Evolutionary conservation across 345 rosid genomes (phyloP).

Genomic region (Stellera chamaejasme): DNA sequence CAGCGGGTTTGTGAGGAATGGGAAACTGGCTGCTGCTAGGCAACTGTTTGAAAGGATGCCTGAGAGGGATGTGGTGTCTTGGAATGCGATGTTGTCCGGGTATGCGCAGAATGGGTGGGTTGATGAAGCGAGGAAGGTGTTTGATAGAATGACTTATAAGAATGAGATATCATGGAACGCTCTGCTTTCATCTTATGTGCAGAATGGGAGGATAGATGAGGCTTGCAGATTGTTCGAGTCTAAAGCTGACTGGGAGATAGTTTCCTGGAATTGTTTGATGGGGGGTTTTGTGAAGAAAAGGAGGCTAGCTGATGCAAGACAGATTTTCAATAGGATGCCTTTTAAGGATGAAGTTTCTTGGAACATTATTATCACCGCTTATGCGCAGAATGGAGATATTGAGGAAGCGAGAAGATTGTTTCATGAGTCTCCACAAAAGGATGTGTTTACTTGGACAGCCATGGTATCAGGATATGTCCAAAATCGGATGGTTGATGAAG

Average conservation of each 20-base stretch:
- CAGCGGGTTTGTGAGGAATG: constrained; percentile 32
- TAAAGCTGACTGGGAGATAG: constrained; percentile 38
- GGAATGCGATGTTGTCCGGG: constrained; percentile 49
- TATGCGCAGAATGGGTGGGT: constrained; percentile 43
- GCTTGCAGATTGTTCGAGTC: constrained; percentile 40
- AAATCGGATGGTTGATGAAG: constrained; percentile 45
- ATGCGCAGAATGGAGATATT: constrained; percentile 44
- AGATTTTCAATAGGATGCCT: constrained; percentile 38
- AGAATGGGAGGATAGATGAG: constrained; percentile 49
- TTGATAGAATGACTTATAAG: constrained; percentile 45
- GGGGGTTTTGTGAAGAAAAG: constrained; percentile 52
- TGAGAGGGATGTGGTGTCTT: constrained; percentile 39
- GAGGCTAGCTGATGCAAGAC: constrained; percentile 35
- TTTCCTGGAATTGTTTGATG: constrained; percentile 69
- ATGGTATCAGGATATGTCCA: constrained; percentile 60
- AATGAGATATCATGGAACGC: constrained; percentile 53
- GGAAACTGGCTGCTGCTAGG: constrained; percentile 28
- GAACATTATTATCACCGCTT: constrained; percentile 55
- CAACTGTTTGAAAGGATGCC: constrained; percentile 38
- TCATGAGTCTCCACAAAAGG: constrained; percentile 39
- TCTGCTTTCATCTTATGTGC: constrained; percentile 52
- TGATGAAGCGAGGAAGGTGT: constrained; percentile 42
- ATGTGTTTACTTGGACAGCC: constrained; percentile 68
- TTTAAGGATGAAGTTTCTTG: constrained; percentile 48
- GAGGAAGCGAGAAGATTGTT: constrained; percentile 46